Percentiles rank a stretch among this genome's conserved stretches.
phyloP scores from a whole-genome alignment of 495 filamentous ascomycete genomes.

The Chaetomidium leptoderma region DNA sequence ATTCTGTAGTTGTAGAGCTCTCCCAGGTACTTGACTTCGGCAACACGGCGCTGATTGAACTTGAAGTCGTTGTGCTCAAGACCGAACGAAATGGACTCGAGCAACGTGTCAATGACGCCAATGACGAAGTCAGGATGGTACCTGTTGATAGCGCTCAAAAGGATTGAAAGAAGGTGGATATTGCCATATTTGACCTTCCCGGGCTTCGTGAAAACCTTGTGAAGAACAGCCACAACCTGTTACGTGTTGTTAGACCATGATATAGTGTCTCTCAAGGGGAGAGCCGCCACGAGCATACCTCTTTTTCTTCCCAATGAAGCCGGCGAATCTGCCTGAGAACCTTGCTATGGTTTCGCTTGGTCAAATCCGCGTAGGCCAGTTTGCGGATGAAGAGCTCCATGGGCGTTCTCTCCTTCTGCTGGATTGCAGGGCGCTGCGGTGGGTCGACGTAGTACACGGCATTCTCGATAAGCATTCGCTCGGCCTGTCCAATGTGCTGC shows the following conservation, averaged over 20 bases:
- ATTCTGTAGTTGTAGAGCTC: slow-evolving; percentile 98
- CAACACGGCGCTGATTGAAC: slow-evolving; percentile 91
- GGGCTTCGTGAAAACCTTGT: slow-evolving; percentile 91
- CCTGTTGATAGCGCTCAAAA: slow-evolving; percentile 80
- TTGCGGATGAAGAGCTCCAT: slow-evolving; percentile 90
- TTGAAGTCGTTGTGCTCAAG: slow-evolving; percentile 97
- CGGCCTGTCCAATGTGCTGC: slow-evolving; percentile 90
- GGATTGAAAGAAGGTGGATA: slow-evolving; percentile 87
- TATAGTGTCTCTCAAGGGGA: neutral
- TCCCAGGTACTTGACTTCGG: slow-evolving; percentile 92
- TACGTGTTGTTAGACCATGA: slow-evolving; percentile 26
- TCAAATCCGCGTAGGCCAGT: slow-evolving; percentile 87
- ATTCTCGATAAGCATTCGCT: slow-evolving; percentile 98
- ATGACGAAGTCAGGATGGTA: slow-evolving; percentile 91
- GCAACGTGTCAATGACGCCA: slow-evolving; percentile 78
- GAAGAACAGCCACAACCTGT: slow-evolving; percentile 72
- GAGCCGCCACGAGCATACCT: slow-evolving; percentile 47
- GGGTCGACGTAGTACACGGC: slow-evolving; percentile 98
- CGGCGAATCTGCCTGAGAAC: slow-evolving; percentile 89
- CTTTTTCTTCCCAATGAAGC: slow-evolving; percentile 92
- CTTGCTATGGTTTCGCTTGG: slow-evolving; percentile 88
- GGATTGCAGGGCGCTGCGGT: slow-evolving; percentile 85
- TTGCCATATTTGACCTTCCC: slow-evolving; percentile 97
- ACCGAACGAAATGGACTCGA: slow-evolving; percentile 83
- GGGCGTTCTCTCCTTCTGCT: slow-evolving; percentile 92